Conservation (phyloP, 257 asterid genomes). For the Galeopsis tetrahit region DNA sequence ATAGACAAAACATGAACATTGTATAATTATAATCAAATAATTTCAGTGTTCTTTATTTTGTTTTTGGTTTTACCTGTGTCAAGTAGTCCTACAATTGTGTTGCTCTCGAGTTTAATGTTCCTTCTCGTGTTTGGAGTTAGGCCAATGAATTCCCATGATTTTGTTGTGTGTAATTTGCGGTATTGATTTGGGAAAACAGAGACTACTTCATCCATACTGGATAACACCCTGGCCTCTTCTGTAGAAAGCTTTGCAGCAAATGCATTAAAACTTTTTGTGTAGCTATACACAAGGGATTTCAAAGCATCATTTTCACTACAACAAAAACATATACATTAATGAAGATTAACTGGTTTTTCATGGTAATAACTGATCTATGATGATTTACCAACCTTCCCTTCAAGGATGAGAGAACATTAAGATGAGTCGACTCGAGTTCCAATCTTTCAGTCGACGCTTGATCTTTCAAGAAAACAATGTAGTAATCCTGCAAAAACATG, state of each 20-base stretch:
- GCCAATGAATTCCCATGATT: constrained; percentile 90
- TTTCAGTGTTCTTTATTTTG: too few relatives aligned
- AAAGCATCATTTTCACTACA: constrained; percentile 63
- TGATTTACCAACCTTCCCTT: constrained; percentile 60
- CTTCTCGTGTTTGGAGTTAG: constrained; percentile 64
- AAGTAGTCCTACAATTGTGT: constrained; percentile 69
- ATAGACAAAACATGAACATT: too few relatives aligned
- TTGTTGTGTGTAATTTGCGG: constrained; percentile 80
- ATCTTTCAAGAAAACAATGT: constrained; percentile 81
- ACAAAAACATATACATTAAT: neutral
- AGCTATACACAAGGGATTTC: constrained; percentile 78
- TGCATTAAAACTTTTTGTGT: constrained; percentile 73
- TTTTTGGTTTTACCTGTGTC: constrained; percentile 63
- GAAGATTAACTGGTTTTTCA: neutral
- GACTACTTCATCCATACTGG: constrained; percentile 75
- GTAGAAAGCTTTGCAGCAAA: constrained; percentile 84
- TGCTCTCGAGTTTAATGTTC: constrained; percentile 64
- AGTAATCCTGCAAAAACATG: constrained; percentile 59
- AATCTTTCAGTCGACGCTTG: constrained; percentile 38
- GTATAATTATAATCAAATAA: too few relatives aligned
- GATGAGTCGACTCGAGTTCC: constrained; percentile 50
- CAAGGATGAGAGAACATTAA: constrained; percentile 64
- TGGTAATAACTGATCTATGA: neutral
- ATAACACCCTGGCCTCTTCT: constrained; percentile 66
- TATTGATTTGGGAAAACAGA: constrained; percentile 65